Evolutionary conservation across 2,329 filamentous ascomycete species (phyloP).

Genomic region (Graphilbum fragrans): DNA sequence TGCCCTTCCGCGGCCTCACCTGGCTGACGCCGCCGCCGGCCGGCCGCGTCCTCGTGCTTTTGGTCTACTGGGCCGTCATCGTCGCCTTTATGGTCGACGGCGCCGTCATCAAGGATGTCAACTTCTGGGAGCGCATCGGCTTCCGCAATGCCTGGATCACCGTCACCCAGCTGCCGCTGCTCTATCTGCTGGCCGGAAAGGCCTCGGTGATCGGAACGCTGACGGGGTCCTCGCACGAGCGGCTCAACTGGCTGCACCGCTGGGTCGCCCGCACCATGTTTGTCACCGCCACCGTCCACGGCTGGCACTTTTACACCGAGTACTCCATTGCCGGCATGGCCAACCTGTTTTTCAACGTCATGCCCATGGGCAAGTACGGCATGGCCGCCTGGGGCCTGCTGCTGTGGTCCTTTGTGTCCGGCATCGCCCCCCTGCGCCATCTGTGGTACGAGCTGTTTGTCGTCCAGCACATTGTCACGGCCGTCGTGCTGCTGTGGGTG

Average conservation of each 20-base stretch:
- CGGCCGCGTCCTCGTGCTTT: constrained; percentile 40
- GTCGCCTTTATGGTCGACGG: constrained; percentile 42
- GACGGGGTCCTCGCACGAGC: constrained; percentile 53
- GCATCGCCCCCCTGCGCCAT: constrained; percentile 51
- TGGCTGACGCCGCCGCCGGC: constrained; percentile 48
- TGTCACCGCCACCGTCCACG: constrained; percentile 55
- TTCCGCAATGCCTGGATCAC: constrained; percentile 58
- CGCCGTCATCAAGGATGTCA: constrained; percentile 36
- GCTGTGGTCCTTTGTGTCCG: constrained; percentile 52
- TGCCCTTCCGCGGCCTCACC: constrained; percentile 30
- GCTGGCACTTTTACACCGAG: constrained; percentile 55
- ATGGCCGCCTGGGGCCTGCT: constrained; percentile 54
- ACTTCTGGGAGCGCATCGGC: constrained; percentile 52
- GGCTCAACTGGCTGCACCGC: constrained; percentile 61
- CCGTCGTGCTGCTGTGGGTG: constrained; percentile 49
- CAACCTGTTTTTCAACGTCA: constrained; percentile 42
- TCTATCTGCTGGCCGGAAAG: constrained; percentile 51
- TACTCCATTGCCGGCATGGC: constrained; percentile 51
- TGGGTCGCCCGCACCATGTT: constrained; percentile 61
- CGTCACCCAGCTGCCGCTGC: constrained; percentile 49
- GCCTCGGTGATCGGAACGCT: constrained; percentile 47
- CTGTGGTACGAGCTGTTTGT: constrained; percentile 60
- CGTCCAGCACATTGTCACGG: constrained; percentile 52
- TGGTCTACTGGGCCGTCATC: constrained; percentile 46
- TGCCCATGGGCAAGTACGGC: constrained; percentile 55